Evolutionary conservation across 495 filamentous ascomycete genomes (phyloP).

Genomic region (Pseudoneurospora amorphoporcata): DNA sequence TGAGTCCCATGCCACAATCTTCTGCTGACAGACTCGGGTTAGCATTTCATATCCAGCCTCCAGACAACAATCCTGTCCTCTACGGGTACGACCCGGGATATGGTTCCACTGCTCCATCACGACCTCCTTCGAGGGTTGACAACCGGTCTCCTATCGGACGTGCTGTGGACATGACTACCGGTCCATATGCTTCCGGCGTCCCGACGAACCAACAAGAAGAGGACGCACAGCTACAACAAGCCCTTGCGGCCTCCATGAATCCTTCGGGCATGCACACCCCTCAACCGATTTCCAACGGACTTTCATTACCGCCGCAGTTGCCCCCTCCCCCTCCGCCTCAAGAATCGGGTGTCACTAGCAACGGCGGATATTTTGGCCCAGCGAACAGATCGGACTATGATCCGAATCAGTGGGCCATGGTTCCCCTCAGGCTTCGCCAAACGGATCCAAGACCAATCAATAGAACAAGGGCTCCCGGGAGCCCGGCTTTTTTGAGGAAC

Average conservation of each 20-base stretch:
- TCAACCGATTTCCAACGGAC: conserved; percentile 26
- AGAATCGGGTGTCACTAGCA: conserved; percentile 32
- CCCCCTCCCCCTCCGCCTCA: conserved; percentile 29
- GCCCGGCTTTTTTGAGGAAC: conserved; percentile 64
- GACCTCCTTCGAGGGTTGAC: conserved; percentile 59
- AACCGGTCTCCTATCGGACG: conserved; percentile 36
- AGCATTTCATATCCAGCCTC: conserved; percentile 50
- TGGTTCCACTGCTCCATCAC: conserved; percentile 46
- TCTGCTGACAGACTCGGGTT: not conserved
- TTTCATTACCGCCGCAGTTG: conserved; percentile 26
- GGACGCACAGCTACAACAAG: conserved; percentile 30
- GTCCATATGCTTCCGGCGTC: conserved; percentile 11
- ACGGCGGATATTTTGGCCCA: conserved; percentile 50
- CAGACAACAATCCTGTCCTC: conserved; percentile 34
- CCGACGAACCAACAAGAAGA: conserved; percentile 18
- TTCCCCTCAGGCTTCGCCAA: conserved; percentile 23
- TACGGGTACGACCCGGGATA: conserved; percentile 29
- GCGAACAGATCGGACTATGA: conserved; percentile 67
- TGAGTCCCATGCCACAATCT: not conserved
- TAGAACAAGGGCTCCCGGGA: conserved; percentile 46
- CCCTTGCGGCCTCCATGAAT: conserved; percentile 18
- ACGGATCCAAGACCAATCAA: conserved; percentile 28
- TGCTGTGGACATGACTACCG: conserved; percentile 26
- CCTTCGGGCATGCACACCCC: conserved; percentile 6
- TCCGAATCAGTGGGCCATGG: conserved; percentile 66